Percentiles rank a stretch among this genome's conserved stretches.
These are phyloP conservation scores for Guadua angustifolia DNA, from an alignment of 176 grass and related monocot species.

Conservation along the genomic window DNA sequence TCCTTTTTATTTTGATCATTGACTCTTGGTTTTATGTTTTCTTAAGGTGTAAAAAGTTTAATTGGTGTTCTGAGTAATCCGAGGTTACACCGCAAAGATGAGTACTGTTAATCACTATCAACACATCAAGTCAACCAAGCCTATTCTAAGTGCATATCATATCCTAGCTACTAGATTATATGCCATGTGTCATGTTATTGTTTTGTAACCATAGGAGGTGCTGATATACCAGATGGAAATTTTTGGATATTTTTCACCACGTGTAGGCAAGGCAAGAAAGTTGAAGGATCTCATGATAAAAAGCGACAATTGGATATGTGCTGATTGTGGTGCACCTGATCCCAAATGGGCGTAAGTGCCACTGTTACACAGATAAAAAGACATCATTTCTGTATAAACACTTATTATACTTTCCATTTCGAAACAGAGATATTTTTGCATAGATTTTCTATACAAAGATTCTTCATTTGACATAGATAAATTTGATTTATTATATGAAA, in stretches of 20 bases:
- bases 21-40: constrained; percentile 24
- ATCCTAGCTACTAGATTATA: constrained; percentile 31
- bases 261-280: constrained; percentile 84
- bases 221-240: background rate
- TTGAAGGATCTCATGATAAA: constrained; percentile 90
- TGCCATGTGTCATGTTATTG: background rate
- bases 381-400: constrained; percentile 20
- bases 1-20: constrained; percentile 21
- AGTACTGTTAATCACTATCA: constrained; percentile 42
- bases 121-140: constrained; percentile 52
- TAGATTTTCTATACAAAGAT: background rate
- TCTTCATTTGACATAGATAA: constrained; percentile 44
- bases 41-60: constrained; percentile 32
- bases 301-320: constrained; percentile 90
- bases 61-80: constrained; percentile 44
- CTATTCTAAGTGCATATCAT: constrained; percentile 52
- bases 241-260: constrained; percentile 10
- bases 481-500: constrained; percentile 29
- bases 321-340: constrained; percentile 88
- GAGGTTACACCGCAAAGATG: constrained; percentile 51
- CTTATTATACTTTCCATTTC: constrained; percentile 19
- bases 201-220: background rate
- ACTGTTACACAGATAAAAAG: constrained; percentile 37
- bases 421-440: background rate
- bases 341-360: constrained; percentile 95